Percentiles rank a stretch among this genome's conserved stretches.
phyloP scores from a whole-genome alignment of 1,284 basidiomycete species.

The Cutaneotrichosporon arboriforme region DNA sequence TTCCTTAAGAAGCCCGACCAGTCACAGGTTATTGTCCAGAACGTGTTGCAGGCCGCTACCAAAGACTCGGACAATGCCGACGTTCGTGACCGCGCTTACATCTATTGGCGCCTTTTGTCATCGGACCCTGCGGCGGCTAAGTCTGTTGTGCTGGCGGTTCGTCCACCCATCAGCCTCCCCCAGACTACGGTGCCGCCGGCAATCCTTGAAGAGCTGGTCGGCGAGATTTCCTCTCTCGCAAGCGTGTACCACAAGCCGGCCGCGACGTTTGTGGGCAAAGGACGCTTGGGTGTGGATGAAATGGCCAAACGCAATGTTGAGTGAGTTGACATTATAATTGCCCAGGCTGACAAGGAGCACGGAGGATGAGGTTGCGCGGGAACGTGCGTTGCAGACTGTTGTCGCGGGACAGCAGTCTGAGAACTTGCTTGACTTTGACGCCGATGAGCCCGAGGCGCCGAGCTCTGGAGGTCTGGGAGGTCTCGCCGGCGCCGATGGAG shows the following conservation, averaged over 20 bases:
- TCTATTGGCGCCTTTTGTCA: constrained; percentile 90
- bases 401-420: constrained; percentile 85
- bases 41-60: constrained; percentile 93
- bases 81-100: constrained; percentile 87
- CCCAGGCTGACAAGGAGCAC: constrained; percentile 38
- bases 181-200: constrained; percentile 83
- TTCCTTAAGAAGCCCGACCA: constrained; percentile 92
- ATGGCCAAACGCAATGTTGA: constrained; percentile 66
- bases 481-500: background rate
- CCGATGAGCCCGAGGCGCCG: constrained; percentile 52
- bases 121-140: constrained; percentile 91
- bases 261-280: constrained; percentile 81
- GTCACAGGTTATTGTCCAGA: constrained; percentile 85
- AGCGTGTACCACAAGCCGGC: constrained; percentile 95
- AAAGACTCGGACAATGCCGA: constrained; percentile 98
- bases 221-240: constrained; percentile 78
- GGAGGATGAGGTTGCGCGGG: constrained; percentile 60
- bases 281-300: constrained; percentile 75
- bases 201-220: constrained; percentile 86
- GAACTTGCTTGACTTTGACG: constrained; percentile 90
- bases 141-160: constrained; percentile 83
- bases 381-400: constrained; percentile 83
- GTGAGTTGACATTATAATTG: constrained; percentile 47
- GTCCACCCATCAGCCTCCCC: constrained; percentile 89
- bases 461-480: constrained; percentile 32